Percentiles rank a stretch among this genome's conserved stretches.
phyloP scores from a whole-genome alignment of 768 basidiomycete genomes.

The Tylopilus balloui region DNA sequence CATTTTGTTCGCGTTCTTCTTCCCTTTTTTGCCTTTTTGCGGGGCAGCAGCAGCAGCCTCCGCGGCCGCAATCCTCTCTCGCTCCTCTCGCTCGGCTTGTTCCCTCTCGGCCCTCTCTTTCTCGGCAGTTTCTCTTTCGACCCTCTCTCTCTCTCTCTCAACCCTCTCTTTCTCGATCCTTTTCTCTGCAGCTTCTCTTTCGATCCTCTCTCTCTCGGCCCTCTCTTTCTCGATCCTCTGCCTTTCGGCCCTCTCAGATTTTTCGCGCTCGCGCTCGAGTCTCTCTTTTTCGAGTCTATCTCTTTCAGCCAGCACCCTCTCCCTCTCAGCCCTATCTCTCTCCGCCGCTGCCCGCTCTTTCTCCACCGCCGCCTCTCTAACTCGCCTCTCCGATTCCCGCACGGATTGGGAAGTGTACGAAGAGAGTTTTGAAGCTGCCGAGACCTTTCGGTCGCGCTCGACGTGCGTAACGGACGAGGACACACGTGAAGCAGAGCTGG shows the following conservation, averaged over 20 bases:
- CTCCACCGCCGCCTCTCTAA: constrained; percentile 18
- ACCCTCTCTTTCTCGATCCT: not conserved
- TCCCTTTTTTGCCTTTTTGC: constrained; percentile 15
- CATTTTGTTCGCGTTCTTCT: constrained; percentile 24
- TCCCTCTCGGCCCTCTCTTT: constrained; percentile 8
- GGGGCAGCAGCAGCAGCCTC: constrained; percentile 2
- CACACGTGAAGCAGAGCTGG: constrained; percentile 24
- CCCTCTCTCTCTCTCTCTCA: constrained; percentile 2
- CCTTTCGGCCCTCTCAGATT: constrained; percentile 3
- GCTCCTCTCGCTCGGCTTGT: constrained; percentile 14
- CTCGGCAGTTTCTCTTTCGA: constrained; percentile 5
- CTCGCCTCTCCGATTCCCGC: constrained; percentile 19
- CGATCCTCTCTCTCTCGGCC: constrained; percentile 1
- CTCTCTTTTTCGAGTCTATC: constrained; percentile 11
- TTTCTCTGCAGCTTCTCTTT: constrained; percentile 1
- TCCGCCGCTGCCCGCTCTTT: constrained; percentile 16
- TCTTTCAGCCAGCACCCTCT: constrained; percentile 11
- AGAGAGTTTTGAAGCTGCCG: constrained; percentile 28
- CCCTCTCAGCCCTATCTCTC: constrained; percentile 15
- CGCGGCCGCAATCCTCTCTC: constrained; percentile 8
- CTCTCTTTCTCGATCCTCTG: constrained; percentile 1
- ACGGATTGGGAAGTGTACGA: constrained; percentile 23
- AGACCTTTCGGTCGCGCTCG: constrained; percentile 26
- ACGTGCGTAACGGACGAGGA: constrained; percentile 19
- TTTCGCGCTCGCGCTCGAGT: constrained; percentile 3